Base-by-base conservation (phyloP, 1,139 yeast species). In the Pichia sp. region DNA sequence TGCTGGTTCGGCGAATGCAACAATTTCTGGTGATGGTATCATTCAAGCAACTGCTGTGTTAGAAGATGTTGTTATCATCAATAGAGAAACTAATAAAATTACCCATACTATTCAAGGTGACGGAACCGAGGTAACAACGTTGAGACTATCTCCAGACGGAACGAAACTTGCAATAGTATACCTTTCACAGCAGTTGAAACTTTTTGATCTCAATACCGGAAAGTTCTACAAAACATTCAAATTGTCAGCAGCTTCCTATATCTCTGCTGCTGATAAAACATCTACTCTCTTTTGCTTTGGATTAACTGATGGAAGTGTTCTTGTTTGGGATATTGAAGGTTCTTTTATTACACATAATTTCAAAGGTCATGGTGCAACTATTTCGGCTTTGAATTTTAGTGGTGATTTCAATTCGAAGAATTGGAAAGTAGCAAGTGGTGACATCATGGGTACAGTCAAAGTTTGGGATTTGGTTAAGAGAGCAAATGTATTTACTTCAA, bases 361-460 rank as follows among this genome's bases (percentile, higher is more conserved):
- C 47, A 82, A 85, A 59, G 97, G 98, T 1, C 99, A 93, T 60
- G 95, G 95, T 18, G 81, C 94, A n/a, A 84, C 95, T 6, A 72
- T 91, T 34, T 83, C 95, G 44, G 77, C 94, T 3, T 63, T 91
- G 43, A 64, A 68, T 26, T 86, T 91, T 60, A 71, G 73, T 58
- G 95, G 95, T 19, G 82, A 79, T 43, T 66, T 77, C 39, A 80
- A 84, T 50, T 69, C 82, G 4, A 66, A 74, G 11, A 71, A 76
- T 42, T 91, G 97, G 97, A 71, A 70, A 53, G 68, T 91, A 46
- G 84, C 86, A 14, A 76, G 86, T 53, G 96, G 95, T 52, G 95
- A 85, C 59, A 83, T 91, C 24, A 84, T 80, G 69, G 97, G 96
- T 46, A 70, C 75, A 11, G 80, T 84, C 22, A 82, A 88, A 53